These are phyloP conservation scores for Oenanthe javanica DNA, from an alignment of 140 eudicot species.

Conservation along the genomic window DNA sequence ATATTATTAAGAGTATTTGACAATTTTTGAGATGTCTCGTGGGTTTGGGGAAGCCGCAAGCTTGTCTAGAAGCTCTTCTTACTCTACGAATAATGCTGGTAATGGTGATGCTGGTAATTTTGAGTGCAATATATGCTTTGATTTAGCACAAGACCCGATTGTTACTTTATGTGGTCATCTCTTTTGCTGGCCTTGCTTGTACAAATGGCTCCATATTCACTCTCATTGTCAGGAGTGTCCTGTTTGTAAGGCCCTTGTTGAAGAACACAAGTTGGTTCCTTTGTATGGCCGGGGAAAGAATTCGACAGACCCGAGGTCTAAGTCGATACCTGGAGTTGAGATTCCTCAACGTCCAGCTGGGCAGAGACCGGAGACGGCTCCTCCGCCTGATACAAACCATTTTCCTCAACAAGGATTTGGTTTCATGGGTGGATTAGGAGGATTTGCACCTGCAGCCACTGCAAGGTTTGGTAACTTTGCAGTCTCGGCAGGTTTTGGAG, in stretches of 20 bases:
- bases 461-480: constrained; percentile 72
- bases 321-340: constrained; percentile 54
- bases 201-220: constrained; percentile 75
- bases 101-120: constrained; percentile 57
- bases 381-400: constrained; percentile 50
- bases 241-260: constrained; percentile 56
- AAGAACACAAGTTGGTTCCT: constrained; percentile 59
- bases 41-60: constrained; percentile 53
- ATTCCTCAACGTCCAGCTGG: constrained; percentile 69
- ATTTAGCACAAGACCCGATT: constrained; percentile 72
- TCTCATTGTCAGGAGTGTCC: constrained; percentile 67
- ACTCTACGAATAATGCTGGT: constrained; percentile 23
- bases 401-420: constrained; percentile 43
- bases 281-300: constrained; percentile 68
- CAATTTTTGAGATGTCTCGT: constrained; percentile 33
- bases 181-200: constrained; percentile 77
- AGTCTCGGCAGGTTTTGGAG: constrained; percentile 54
- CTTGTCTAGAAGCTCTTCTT: constrained; percentile 32
- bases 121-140: constrained; percentile 81
- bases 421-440: constrained; percentile 53
- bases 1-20: constrained; percentile 13
- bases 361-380: constrained; percentile 78
- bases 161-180: constrained; percentile 72
- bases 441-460: constrained; percentile 56
- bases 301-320: constrained; percentile 65